These are phyloP conservation scores for Xylariaceae sp. DNA, from an alignment of 2,329 filamentous ascomycete genomes.

Conservation along the genomic window DNA sequence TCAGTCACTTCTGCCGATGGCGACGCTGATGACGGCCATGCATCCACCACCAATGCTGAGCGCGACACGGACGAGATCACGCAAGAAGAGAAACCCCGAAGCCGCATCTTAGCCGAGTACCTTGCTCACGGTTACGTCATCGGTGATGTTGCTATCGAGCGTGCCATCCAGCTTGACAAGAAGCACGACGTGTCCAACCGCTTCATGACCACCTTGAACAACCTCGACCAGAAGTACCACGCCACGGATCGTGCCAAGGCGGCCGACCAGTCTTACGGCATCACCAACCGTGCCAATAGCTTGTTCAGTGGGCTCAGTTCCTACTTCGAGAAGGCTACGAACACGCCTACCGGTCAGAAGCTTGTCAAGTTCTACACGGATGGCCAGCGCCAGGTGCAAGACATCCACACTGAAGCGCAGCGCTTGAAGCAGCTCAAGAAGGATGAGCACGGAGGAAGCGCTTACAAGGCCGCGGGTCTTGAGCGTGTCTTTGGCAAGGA, in stretches of 20 bases:
- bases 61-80: slow-evolving; percentile 66
- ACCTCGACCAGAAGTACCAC: slow-evolving; percentile 81
- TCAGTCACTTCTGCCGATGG: slow-evolving; percentile 65
- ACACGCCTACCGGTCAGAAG: slow-evolving; percentile 83
- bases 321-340: slow-evolving; percentile 92
- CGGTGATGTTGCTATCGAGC: slow-evolving; percentile 69
- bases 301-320: slow-evolving; percentile 65
- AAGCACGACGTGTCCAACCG: slow-evolving; percentile 80
- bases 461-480: slow-evolving; percentile 56
- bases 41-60: slow-evolving; percentile 52
- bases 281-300: slow-evolving; percentile 67
- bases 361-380: slow-evolving; percentile 84
- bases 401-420: slow-evolving; percentile 88
- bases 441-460: slow-evolving; percentile 54
- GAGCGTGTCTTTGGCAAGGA: slow-evolving; percentile 56
- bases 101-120: slow-evolving; percentile 92
- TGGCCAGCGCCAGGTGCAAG: slow-evolving; percentile 82
- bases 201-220: slow-evolving; percentile 72
- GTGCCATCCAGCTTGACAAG: slow-evolving; percentile 81
- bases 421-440: slow-evolving; percentile 87
- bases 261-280: slow-evolving; percentile 79
- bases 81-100: slow-evolving; percentile 95
- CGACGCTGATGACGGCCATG: slow-evolving; percentile 57
- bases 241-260: slow-evolving; percentile 82
- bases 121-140: slow-evolving; percentile 91